These are phyloP conservation scores for Pluteus cervinus DNA, from an alignment of 768 basidiomycete genomes.

Conservation along the genomic window DNA sequence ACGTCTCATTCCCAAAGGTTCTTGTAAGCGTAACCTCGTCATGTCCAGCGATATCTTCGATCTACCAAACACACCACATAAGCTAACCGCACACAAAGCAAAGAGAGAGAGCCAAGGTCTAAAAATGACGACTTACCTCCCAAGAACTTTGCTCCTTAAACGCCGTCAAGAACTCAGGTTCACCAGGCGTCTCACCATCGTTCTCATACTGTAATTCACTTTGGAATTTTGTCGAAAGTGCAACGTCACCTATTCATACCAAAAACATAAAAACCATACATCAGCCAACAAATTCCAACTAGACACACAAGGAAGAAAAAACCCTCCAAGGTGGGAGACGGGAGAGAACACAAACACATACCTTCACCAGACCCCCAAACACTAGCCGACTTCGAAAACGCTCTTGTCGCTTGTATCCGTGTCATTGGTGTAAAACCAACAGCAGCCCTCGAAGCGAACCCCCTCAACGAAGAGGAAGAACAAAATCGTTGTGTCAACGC, in stretches of 20 bases:
- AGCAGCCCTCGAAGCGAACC: too few relatives aligned
- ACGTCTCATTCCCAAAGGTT: constrained; percentile 89
- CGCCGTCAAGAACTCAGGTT: constrained; percentile 71
- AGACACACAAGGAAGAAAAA: constrained; percentile 1
- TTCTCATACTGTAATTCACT: constrained; percentile 87
- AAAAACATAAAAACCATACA: not conserved
- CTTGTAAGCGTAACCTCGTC: constrained; percentile 83
- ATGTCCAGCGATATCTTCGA: constrained; percentile 62
- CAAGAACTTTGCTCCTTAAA: constrained; percentile 76
- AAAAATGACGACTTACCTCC: constrained; percentile 45
- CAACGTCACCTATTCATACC: constrained; percentile 52
- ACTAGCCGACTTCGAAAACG: constrained; percentile 10
- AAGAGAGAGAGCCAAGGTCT: not conserved
- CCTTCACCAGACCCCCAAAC: constrained; percentile 8
- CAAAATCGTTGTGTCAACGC: too few relatives aligned
- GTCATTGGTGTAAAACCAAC: too few relatives aligned
- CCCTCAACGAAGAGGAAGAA: too few relatives aligned
- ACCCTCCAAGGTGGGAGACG: not conserved
- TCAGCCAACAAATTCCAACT: not conserved
- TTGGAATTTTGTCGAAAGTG: constrained; percentile 66
- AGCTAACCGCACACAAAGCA: not conserved
- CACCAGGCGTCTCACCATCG: constrained; percentile 35
- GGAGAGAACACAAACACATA: not conserved
- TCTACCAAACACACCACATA: constrained; percentile 29
- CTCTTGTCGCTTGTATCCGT: too few relatives aligned